Evolutionary conservation across 495 filamentous ascomycete genomes (phyloP).

Genomic region (Penicillium crystallinum): DNA sequence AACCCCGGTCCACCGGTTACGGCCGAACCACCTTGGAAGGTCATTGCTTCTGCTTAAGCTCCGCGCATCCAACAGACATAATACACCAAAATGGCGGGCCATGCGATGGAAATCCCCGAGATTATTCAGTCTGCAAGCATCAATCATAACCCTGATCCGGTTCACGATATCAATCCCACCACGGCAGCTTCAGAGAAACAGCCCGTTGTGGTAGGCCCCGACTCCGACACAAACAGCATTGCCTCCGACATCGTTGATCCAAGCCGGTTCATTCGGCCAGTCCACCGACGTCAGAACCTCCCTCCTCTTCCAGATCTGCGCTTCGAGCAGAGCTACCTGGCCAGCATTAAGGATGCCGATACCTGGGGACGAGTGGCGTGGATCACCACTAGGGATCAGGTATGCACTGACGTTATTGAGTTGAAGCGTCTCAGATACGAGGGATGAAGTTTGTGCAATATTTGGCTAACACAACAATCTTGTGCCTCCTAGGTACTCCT

Average conservation of each 20-base stretch:
- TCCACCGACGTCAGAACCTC: conserved; percentile 51
- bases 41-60: background rate
- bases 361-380: conserved; percentile 69
- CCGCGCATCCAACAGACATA: background rate
- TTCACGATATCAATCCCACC: conserved; percentile 76
- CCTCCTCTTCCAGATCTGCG: conserved; percentile 88
- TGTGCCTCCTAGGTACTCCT: conserved; percentile 59
- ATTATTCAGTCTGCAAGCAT: conserved; percentile 76
- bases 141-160: conserved; percentile 58
- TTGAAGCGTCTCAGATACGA: background rate
- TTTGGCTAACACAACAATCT: conserved; percentile 1
- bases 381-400: conserved; percentile 88
- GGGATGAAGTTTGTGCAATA: background rate
- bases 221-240: conserved; percentile 43
- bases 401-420: conserved; percentile 28
- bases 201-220: conserved; percentile 41
- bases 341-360: conserved; percentile 71
- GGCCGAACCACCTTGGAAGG: background rate
- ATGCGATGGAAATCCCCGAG: conserved; percentile 59
- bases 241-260: conserved; percentile 43
- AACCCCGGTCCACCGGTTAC: conserved; percentile 1
- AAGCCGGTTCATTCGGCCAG: conserved; percentile 50
- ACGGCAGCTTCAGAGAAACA: conserved; percentile 60
- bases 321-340: conserved; percentile 96
- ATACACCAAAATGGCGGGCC: conserved; percentile 32